Percentiles rank a stretch among this genome's conserved stretches.
phyloP scores from a whole-genome alignment of 257 asterid genomes.

The Ehretia macrophylla region DNA sequence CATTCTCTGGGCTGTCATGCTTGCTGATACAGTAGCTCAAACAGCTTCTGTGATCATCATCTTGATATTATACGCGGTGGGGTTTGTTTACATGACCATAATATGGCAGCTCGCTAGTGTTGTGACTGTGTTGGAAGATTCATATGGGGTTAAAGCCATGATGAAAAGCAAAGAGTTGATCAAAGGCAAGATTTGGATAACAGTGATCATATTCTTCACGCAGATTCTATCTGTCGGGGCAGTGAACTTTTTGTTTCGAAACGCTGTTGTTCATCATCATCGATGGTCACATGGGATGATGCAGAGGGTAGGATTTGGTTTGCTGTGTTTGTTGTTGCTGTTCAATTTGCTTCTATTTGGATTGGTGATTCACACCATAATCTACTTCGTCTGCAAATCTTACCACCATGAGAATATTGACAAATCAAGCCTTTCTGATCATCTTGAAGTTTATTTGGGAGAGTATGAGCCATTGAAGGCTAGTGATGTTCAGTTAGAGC shows the following conservation, averaged over 20 bases:
- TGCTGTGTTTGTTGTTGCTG: constrained; percentile 30
- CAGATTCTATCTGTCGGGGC: constrained; percentile 18
- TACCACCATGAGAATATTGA: constrained; percentile 61
- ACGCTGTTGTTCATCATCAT: constrained; percentile 23
- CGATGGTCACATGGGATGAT: constrained; percentile 10
- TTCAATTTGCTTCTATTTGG: constrained; percentile 34
- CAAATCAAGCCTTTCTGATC: constrained; percentile 56
- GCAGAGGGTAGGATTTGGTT: constrained; percentile 30
- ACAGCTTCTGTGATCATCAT: constrained; percentile 7
- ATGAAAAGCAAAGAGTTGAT: constrained; percentile 42
- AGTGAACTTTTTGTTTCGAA: constrained; percentile 18
- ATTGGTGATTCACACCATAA: constrained; percentile 50
- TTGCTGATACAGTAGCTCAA: neutral
- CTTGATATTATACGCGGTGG: constrained; percentile 23
- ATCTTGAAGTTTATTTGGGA: constrained; percentile 65
- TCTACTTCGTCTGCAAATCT: constrained; percentile 66
- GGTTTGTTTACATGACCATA: constrained; percentile 42
- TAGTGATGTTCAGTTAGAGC: constrained; percentile 53
- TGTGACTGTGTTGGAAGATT: constrained; percentile 55
- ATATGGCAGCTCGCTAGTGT: constrained; percentile 68
- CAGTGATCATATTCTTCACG: constrained; percentile 32
- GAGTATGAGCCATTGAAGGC: constrained; percentile 57
- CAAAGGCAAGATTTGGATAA: constrained; percentile 45
- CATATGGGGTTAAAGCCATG: constrained; percentile 51
- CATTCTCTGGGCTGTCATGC: neutral